Conservation (phyloP, 2,329 filamentous ascomycete species). For the Beauveria rudraprayagi region DNA sequence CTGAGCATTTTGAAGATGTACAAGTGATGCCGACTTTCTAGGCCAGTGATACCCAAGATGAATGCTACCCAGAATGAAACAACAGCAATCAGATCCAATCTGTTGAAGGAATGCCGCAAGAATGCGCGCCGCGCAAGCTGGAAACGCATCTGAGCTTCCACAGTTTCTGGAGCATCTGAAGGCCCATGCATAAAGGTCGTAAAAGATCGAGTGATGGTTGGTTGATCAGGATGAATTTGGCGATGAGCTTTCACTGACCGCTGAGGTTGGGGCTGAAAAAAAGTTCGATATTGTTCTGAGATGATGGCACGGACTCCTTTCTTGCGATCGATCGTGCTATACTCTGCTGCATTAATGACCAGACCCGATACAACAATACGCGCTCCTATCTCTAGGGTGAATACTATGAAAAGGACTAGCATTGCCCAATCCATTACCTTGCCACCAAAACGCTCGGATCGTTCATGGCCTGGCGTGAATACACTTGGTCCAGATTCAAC, state of each 20-base stretch:
- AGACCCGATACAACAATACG: conserved; percentile 91
- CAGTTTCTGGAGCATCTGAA: conserved; percentile 48
- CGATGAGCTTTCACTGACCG: conserved; percentile 52
- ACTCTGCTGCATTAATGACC: conserved; percentile 81
- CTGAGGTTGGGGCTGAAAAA: conserved; percentile 77
- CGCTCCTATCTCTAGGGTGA: conserved; percentile 76
- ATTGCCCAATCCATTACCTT: conserved; percentile 70
- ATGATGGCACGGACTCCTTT: conserved; percentile 67
- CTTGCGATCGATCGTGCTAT: conserved; percentile 79
- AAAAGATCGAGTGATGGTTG: conserved; percentile 67
- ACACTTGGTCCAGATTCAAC: conserved; percentile 73
- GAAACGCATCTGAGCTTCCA: conserved; percentile 70
- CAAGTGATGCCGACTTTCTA: conserved; percentile 63
- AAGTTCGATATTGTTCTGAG: conserved; percentile 63
- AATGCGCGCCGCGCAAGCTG: conserved; percentile 88
- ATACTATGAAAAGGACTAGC: conserved; percentile 76
- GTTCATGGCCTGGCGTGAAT: conserved; percentile 50
- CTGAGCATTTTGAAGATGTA: conserved; percentile 96
- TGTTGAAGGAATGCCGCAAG: conserved; percentile 89
- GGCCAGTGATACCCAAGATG: conserved; percentile 56
- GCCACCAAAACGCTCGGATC: conserved; percentile 58
- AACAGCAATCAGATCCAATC: conserved; percentile 88
- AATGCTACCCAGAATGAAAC: conserved; percentile 95
- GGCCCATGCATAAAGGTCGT: conserved; percentile 68
- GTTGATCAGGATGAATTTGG: conserved; percentile 41